These are phyloP conservation scores for Fusarium solani-melongenae DNA, from an alignment of 2,329 filamentous ascomycete genomes.

Conservation along the genomic window DNA sequence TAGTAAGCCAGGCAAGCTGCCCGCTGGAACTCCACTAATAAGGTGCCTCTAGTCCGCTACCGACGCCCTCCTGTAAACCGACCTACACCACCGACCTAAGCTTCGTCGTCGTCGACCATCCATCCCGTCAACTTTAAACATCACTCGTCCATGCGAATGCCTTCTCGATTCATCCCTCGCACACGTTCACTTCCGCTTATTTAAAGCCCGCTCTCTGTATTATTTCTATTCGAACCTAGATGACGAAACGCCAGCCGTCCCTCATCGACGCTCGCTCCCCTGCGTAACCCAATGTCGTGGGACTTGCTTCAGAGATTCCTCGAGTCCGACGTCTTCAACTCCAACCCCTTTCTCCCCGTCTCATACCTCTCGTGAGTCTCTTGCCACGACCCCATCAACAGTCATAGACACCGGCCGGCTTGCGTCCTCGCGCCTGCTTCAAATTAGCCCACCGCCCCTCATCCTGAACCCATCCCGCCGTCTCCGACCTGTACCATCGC, in stretches of 20 bases:
- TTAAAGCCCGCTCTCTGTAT: conserved; percentile 6
- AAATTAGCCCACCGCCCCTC: background rate
- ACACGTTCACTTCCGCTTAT: conserved; percentile 1
- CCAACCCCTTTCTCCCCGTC: conserved; percentile 88
- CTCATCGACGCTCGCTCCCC: conserved; percentile 45
- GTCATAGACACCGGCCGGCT: background rate
- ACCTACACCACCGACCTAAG: conserved; percentile 10
- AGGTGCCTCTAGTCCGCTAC: conserved; percentile 22
- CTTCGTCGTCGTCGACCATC: conserved; percentile 20
- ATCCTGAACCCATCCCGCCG: conserved; percentile 13
- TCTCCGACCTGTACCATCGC: conserved; percentile 35
- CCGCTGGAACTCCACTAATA: conserved; percentile 31
- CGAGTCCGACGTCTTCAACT: conserved; percentile 94
- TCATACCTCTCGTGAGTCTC: conserved; percentile 86
- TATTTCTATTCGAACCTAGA: conserved; percentile 46
- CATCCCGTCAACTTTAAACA: conserved; percentile 17
- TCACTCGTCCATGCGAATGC: conserved; percentile 23
- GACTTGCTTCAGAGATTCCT: conserved; percentile 90
- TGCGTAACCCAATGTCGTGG: conserved; percentile 74
- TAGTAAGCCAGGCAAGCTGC: conserved; percentile 11
- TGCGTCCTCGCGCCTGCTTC: background rate
- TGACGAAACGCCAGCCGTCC: conserved; percentile 51
- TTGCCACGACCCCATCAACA: background rate
- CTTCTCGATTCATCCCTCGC: conserved; percentile 24
- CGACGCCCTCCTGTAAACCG: conserved; percentile 32